These are phyloP conservation scores for Colletotrichum ledebouriae DNA, from an alignment of 2,329 filamentous ascomycete genomes.

Conservation along the genomic window DNA sequence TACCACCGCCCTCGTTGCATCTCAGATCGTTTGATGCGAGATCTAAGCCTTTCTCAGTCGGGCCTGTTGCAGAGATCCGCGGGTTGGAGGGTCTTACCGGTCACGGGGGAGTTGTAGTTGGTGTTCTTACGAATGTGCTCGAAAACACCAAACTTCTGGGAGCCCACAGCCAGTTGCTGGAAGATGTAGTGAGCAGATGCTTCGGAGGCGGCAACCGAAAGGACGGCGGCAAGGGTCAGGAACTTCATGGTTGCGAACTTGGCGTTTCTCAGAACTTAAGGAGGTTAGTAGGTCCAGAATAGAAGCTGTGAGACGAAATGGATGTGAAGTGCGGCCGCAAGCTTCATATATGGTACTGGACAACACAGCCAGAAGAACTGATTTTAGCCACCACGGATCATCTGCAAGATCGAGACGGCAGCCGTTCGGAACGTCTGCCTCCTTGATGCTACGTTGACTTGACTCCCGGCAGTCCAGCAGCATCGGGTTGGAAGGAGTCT, in stretches of 20 bases:
- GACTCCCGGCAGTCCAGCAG: not conserved
- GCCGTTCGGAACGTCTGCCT: conserved; percentile 18
- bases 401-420: not conserved
- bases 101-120: conserved; percentile 55
- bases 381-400: not conserved
- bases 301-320: not conserved
- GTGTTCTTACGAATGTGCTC: conserved; percentile 54
- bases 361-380: not conserved
- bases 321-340: not conserved
- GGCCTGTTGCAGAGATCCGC: no score
- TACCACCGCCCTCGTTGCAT: conserved; percentile 54
- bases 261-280: not conserved
- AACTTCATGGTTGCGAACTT: conserved; percentile 34
- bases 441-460: not conserved
- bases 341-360: not conserved
- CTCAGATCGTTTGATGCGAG: conserved; percentile 54
- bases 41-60: conserved; percentile 44
- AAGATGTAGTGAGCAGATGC: conserved; percentile 50
- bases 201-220: conserved; percentile 28
- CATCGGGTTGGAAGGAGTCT: not conserved
- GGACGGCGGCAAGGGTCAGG: conserved; percentile 20
- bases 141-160: conserved; percentile 46
- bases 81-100: conserved; percentile 38
- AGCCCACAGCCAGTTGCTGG: conserved; percentile 48
- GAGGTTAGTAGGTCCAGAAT: not conserved